These are phyloP conservation scores for Ustilago tritici DNA, from an alignment of 1,284 basidiomycete species.

Conservation along the genomic window DNA sequence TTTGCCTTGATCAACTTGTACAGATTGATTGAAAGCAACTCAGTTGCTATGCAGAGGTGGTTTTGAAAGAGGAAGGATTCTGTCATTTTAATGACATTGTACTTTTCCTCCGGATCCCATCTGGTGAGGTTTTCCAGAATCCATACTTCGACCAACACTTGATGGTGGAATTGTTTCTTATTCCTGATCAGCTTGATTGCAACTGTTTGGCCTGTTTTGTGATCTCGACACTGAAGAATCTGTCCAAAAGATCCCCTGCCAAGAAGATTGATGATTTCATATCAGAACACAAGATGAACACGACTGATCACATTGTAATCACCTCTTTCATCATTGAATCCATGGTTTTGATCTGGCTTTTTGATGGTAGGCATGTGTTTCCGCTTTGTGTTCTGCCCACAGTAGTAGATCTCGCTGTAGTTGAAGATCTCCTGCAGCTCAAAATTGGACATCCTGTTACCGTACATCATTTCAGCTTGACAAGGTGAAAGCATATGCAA, in stretches of 20 bases:
- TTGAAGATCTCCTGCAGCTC: conserved; percentile 93
- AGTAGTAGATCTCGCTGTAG: conserved; percentile 85
- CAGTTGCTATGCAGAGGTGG: conserved; percentile 99
- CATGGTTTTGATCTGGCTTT: conserved; percentile 85
- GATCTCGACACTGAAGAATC: conserved; percentile 94
- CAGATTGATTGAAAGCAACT: conserved; percentile 95
- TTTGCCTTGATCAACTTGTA: conserved; percentile 99
- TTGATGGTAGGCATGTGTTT: conserved; percentile 72
- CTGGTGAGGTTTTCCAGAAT: conserved; percentile 94
- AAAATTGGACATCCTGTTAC: conserved; percentile 73
- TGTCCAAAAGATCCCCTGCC: conserved; percentile 99
- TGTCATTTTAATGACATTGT: conserved; percentile 97
- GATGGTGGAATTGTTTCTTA: conserved; percentile 99
- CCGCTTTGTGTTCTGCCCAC: conserved; percentile 73
- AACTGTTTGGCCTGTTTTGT: conserved; percentile 93
- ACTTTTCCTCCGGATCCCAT: conserved; percentile 98
- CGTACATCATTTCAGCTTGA: conserved; percentile 71
- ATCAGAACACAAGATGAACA: conserved; percentile 95
- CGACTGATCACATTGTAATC: conserved; percentile 91
- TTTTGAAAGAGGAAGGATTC: conserved; percentile 98
- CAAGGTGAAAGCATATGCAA: conserved; percentile 77
- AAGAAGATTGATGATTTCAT: conserved; percentile 90
- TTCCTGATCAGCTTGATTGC: conserved; percentile 99
- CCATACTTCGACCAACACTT: conserved; percentile 97
- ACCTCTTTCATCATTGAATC: conserved; percentile 97